These are phyloP conservation scores for Malassezia equina DNA, from an alignment of 1,284 basidiomycete genomes.

Conservation along the genomic window DNA sequence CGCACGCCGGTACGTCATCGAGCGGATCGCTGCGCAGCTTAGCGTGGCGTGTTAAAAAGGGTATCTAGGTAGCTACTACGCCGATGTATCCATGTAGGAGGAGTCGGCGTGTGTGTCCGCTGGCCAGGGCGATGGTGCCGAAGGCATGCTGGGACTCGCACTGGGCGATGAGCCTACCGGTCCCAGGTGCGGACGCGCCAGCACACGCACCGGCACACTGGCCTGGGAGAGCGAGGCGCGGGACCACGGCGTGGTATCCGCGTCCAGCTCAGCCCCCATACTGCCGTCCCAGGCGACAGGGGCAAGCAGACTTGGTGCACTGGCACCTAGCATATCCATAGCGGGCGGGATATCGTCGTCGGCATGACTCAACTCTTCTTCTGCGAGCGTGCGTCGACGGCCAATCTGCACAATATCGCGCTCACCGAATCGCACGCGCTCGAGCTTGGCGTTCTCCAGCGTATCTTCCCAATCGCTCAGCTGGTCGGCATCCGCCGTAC, in stretches of 20 bases:
- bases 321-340: not conserved
- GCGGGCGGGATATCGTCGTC: conserved; percentile 21
- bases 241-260: not conserved
- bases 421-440: conserved; percentile 33
- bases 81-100: conserved; percentile 16
- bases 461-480: conserved; percentile 39
- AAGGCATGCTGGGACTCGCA: not conserved
- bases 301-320: not conserved
- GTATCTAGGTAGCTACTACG: not conserved
- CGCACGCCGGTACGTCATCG: conserved; percentile 10
- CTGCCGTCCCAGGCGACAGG: not conserved
- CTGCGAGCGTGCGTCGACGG: conserved; percentile 26
- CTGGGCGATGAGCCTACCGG: not conserved
- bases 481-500: conserved; percentile 33
- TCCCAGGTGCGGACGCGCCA: not conserved
- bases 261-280: not conserved
- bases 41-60: conserved; percentile 1
- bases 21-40: conserved; percentile 9
- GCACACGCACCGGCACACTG: not conserved
- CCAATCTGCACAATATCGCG: conserved; percentile 40
- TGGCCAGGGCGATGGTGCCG: conserved; percentile 10
- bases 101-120: conserved; percentile 17
- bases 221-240: not conserved
- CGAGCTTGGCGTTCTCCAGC: conserved; percentile 28
- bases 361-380: conserved; percentile 33